A percentile compares a stretch with the other conserved stretches of the same genome.
phyloP scores from a whole-genome alignment of 2,329 filamentous ascomycete genomes.

The Botryotinia narcissicola region DNA sequence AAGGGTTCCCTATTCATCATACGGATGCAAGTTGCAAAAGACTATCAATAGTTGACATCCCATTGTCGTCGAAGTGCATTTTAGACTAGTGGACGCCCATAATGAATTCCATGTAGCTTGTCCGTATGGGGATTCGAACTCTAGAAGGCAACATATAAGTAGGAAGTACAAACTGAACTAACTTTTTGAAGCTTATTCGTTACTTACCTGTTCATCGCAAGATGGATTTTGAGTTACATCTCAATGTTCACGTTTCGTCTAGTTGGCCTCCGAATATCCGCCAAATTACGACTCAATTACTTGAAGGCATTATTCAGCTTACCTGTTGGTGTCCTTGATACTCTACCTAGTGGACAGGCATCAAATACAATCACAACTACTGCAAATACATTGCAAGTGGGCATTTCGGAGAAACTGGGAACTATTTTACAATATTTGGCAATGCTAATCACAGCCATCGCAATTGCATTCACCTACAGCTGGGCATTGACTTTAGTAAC shows the following conservation, averaged over 20 bases:
- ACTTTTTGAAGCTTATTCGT: slow-evolving; percentile 56
- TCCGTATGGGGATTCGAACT: not conserved
- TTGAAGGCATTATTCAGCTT: slow-evolving; percentile 62
- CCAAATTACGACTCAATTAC: slow-evolving; percentile 62
- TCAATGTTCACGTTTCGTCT: slow-evolving; percentile 60
- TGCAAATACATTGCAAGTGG: slow-evolving; percentile 62
- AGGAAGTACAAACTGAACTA: not conserved
- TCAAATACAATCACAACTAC: slow-evolving; percentile 57
- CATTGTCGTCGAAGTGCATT: not conserved
- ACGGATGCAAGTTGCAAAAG: not conserved
- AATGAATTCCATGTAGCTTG: not conserved
- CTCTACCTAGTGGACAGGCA: slow-evolving; percentile 50
- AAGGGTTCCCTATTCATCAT: not conserved
- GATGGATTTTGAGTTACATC: slow-evolving; percentile 62
- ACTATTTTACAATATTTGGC: slow-evolving; percentile 55
- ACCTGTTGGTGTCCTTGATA: slow-evolving; percentile 66
- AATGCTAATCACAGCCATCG: slow-evolving; percentile 51
- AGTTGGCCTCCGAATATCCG: slow-evolving; percentile 60
- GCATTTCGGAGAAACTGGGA: slow-evolving; percentile 62
- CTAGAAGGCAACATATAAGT: not conserved
- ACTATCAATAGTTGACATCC: not conserved
- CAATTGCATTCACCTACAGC: slow-evolving; percentile 56
- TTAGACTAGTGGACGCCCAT: not conserved
- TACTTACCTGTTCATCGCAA: slow-evolving; percentile 66
- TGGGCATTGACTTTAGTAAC: slow-evolving; percentile 62